A percentile compares a stretch with the other conserved stretches of the same genome.
Conservation (phyloP, 805 yeast species). For the Ogataea trehalophila region DNA sequence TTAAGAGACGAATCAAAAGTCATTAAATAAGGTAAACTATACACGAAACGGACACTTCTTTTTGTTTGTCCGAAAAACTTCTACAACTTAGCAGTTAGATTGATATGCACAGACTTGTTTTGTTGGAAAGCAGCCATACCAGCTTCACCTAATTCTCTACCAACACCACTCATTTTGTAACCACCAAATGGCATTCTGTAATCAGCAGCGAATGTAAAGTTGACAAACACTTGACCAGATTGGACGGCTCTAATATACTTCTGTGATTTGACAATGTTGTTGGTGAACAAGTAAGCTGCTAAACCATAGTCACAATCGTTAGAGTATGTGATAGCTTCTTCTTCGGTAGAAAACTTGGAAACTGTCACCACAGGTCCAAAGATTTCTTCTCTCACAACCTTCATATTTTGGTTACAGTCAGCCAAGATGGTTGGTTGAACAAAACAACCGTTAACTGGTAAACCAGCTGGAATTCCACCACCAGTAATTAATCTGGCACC, state of each 20-base stretch:
- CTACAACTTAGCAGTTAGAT: conserved; percentile 27
- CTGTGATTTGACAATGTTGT: conserved; percentile 67
- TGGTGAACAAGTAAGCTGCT: conserved; percentile 88
- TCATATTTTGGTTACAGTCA: conserved; percentile 62
- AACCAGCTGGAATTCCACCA: conserved; percentile 41
- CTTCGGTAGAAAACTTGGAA: conserved; percentile 74
- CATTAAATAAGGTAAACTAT: not conserved
- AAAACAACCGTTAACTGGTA: conserved; percentile 53
- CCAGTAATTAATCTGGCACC: conserved; percentile 78
- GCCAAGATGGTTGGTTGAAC: conserved; percentile 72
- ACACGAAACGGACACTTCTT: not conserved
- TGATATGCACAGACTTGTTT: conserved; percentile 73
- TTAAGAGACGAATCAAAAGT: not conserved
- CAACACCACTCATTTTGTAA: conserved; percentile 83
- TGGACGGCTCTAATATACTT: conserved; percentile 68
- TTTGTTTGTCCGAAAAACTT: not conserved
- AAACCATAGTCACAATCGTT: conserved; percentile 82
- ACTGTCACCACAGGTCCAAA: conserved; percentile 91
- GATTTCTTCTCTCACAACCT: conserved; percentile 71
- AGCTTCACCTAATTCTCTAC: conserved; percentile 89
- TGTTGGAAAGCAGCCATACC: conserved; percentile 84
- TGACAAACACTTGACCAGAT: conserved; percentile 91
- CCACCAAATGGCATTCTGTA: conserved; percentile 91
- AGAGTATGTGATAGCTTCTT: conserved; percentile 73
- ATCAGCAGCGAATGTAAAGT: conserved; percentile 87